Conservation (phyloP, 495 filamentous ascomycete species). For the Hypomontagnella monticulosa region DNA sequence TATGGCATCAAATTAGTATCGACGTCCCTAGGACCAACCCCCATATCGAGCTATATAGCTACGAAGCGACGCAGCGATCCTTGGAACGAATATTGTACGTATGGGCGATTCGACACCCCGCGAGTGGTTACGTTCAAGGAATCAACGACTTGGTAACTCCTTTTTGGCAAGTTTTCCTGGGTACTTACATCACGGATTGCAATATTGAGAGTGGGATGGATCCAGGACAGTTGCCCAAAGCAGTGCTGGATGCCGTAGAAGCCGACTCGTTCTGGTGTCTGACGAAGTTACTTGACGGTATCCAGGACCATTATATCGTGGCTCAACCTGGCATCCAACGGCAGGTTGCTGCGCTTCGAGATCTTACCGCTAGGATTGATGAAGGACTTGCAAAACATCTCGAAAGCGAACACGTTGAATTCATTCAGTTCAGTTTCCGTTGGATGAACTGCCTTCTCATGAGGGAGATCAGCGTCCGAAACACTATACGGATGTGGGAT, state of each 20-base stretch:
- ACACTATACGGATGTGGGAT: slow-evolving; percentile 99
- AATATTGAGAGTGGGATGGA: slow-evolving; percentile 96
- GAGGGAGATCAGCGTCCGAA: slow-evolving; percentile 94
- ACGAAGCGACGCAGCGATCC: slow-evolving; percentile 94
- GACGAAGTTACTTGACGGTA: slow-evolving; percentile 94
- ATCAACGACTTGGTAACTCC: slow-evolving; percentile 98
- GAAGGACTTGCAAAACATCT: slow-evolving; percentile 84
- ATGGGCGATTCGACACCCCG: slow-evolving; percentile 97
- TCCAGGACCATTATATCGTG: slow-evolving; percentile 98
- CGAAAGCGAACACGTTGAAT: slow-evolving; percentile 90
- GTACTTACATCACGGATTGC: slow-evolving; percentile 90
- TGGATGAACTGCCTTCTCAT: slow-evolving; percentile 99
- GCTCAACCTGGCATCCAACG: slow-evolving; percentile 96
- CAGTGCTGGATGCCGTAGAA: slow-evolving; percentile 95
- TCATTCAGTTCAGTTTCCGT: slow-evolving; percentile 98
- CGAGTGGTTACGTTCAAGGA: slow-evolving; percentile 96
- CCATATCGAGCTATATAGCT: slow-evolving; percentile 91
- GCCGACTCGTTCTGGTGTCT: slow-evolving; percentile 99
- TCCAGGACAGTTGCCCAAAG: slow-evolving; percentile 87
- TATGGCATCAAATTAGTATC: slow-evolving; percentile 99
- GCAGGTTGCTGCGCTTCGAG: slow-evolving; percentile 86
- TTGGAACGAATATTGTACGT: slow-evolving; percentile 95
- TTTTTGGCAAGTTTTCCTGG: slow-evolving; percentile 97
- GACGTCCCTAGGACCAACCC: slow-evolving; percentile 97
- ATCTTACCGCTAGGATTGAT: slow-evolving; percentile 91